Conservation (phyloP, 768 basidiomycete species). For the Termitomyces sp. region DNA sequence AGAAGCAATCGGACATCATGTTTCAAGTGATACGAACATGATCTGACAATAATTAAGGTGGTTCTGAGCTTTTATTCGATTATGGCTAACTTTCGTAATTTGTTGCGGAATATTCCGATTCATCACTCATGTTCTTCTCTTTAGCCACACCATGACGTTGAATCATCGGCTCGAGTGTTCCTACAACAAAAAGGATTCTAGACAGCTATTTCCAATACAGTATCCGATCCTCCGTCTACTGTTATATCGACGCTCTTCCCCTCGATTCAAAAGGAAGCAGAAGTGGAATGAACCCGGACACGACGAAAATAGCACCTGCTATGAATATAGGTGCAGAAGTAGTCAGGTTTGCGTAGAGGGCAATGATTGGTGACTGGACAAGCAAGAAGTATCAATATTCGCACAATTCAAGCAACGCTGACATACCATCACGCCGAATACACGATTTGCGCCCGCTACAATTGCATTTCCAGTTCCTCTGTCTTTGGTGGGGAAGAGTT, state of each 20-base stretch:
- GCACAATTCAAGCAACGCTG: neutral
- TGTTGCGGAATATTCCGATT: too few species aligned
- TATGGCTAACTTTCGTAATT: too few species aligned
- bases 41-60: too few species aligned
- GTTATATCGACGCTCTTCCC: slow-evolving; percentile 65
- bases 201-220: neutral
- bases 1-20: too few species aligned
- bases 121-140: too few species aligned
- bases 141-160: too few species aligned
- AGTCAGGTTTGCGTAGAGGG: slow-evolving; percentile 59
- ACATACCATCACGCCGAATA: slow-evolving; percentile 69
- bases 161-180: too few species aligned
- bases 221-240: neutral
- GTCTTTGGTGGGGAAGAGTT: slow-evolving; percentile 70
- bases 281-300: slow-evolving; percentile 56
- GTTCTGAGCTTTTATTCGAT: too few species aligned
- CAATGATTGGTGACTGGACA: slow-evolving; percentile 65
- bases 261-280: slow-evolving; percentile 71
- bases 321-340: slow-evolving; percentile 74
- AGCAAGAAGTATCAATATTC: neutral
- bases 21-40: too few species aligned
- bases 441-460: slow-evolving; percentile 53
- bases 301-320: slow-evolving; percentile 60
- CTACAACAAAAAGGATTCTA: neutral
- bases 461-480: slow-evolving; percentile 72